Conservation (phyloP, 495 filamentous ascomycete genomes). For the Schizothecium vesticola region DNA sequence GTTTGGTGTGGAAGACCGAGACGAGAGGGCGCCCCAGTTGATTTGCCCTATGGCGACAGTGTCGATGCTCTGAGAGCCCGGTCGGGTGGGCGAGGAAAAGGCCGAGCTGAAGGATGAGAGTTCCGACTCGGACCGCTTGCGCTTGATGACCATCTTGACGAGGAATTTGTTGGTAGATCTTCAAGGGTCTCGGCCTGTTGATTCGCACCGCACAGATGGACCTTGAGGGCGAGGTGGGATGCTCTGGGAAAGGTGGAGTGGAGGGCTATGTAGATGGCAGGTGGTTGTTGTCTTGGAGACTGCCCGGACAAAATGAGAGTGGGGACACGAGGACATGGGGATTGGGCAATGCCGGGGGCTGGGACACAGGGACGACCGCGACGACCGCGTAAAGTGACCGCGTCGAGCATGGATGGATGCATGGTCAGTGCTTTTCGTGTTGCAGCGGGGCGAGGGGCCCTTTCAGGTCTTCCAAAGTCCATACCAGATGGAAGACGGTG, state of each 20-base stretch:
- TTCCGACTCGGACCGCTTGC: conserved; percentile 49
- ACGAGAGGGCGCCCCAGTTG: conserved; percentile 19
- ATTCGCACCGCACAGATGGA: neutral
- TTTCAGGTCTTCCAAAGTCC: neutral
- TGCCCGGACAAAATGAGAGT: neutral
- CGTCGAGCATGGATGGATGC: neutral
- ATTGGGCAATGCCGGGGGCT: conserved; percentile 1
- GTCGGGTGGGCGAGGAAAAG: conserved; percentile 33
- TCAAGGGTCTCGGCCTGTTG: neutral
- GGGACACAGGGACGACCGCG: neutral
- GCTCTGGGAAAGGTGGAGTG: neutral
- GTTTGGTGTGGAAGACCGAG: conserved; percentile 19
- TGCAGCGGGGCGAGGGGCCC: neutral
- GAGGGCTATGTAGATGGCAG: neutral
- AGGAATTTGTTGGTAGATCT: neutral
- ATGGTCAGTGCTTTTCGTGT: conserved; percentile 4
- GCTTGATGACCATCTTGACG: conserved; percentile 42
- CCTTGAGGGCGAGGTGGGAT: neutral
- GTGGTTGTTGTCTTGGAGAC: neutral
- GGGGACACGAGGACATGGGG: neutral
- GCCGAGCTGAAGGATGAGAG: conserved; percentile 34
- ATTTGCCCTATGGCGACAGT: conserved; percentile 20
- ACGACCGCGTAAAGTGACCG: neutral
- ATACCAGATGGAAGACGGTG: neutral
- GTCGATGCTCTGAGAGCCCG: conserved; percentile 23